phyloP scores from a whole-genome alignment of 345 rosid species.

The Anastatica hierochuntica region DNA sequence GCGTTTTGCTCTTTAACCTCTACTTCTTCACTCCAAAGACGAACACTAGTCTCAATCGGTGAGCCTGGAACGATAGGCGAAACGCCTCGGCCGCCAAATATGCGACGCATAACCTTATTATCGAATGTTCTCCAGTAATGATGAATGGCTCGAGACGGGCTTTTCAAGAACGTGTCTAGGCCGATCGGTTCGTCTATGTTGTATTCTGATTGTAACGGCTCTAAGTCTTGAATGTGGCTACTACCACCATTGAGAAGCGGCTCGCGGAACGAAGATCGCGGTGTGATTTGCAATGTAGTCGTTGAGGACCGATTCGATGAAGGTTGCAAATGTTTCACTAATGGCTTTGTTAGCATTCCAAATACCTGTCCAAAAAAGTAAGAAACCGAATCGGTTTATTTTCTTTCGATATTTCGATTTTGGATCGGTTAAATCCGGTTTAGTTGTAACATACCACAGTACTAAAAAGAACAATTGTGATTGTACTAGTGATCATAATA shows the following conservation, averaged over 20 bases:
- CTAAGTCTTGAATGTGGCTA: constrained; percentile 8
- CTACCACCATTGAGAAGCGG: constrained; percentile 43
- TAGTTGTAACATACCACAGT: constrained; percentile 51
- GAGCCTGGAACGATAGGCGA: constrained; percentile 55
- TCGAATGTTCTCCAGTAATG: constrained; percentile 78
- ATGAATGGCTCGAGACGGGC: constrained; percentile 71
- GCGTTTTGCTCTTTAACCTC: constrained; percentile 16
- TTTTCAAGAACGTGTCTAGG: constrained; percentile 43
- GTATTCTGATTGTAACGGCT: constrained; percentile 24
- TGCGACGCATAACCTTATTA: constrained; percentile 77
- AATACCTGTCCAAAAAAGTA: constrained; percentile 46
- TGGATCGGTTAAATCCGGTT: neutral
- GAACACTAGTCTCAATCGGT: constrained; percentile 38
- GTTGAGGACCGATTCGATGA: constrained; percentile 34
- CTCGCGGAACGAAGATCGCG: constrained; percentile 38
- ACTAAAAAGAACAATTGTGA: constrained; percentile 88
- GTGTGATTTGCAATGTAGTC: constrained; percentile 43
- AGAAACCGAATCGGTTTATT: no score
- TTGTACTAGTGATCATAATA: constrained; percentile 91
- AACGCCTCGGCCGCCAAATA: constrained; percentile 86
- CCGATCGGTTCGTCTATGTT: constrained; percentile 27
- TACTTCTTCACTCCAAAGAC: constrained; percentile 30
- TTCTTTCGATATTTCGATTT: no score
- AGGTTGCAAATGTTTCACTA: constrained; percentile 67
- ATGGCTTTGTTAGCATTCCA: constrained; percentile 76